Evolutionary conservation across 1,139 yeast species (phyloP), one percentile per base, ranked within the genome.

Genomic region (Sugiyamaella neomexicana): DNA sequence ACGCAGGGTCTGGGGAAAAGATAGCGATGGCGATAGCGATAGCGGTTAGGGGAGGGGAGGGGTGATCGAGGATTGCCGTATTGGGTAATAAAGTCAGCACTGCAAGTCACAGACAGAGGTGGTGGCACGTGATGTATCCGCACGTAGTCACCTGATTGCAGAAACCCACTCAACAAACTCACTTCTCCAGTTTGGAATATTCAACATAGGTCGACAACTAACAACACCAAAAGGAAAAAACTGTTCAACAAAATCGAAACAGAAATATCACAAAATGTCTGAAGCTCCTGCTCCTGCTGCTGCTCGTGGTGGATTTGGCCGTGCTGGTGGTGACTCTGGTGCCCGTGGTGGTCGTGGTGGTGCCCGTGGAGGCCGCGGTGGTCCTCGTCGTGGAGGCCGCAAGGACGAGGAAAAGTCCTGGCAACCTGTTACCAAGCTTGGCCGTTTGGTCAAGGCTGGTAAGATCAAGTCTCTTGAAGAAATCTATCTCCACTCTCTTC

Each of bases 391-490:
- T 72, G 82, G 83, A 64, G 84, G 86, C 72, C 80, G 89, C 71
- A 80, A 81, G 70, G 84, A 81, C 68, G 97, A 91, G 80, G 98
- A 93, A 84, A 91, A 93, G 84, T 97, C 95, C 71, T 93, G 99
- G 99, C 86, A 86, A 72, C 99, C 99, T 81, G 99, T 93, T 76
- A 93, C 99, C 93, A 95, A 93, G 86, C 89, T 93, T 77, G 99
- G 99, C 81, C 91, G 99, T 86, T 86, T 93, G 74, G 99, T 95
- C 70, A 90, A 90, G 85, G 96, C 98, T 72, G 97, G 97, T 79
- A 93, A 93, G 87, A 84, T 93, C 80, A 80, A 95, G 77, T 79
- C 95, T 72, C 81, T 95, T 72, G 99, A 93, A 83, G 97, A 95
- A 82, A 89, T 93, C 83, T 93, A 90, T 95, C 83, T 93, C 77